phyloP scores from a whole-genome alignment of 164 flowering plant species.

The Liriodendron chinense region DNA sequence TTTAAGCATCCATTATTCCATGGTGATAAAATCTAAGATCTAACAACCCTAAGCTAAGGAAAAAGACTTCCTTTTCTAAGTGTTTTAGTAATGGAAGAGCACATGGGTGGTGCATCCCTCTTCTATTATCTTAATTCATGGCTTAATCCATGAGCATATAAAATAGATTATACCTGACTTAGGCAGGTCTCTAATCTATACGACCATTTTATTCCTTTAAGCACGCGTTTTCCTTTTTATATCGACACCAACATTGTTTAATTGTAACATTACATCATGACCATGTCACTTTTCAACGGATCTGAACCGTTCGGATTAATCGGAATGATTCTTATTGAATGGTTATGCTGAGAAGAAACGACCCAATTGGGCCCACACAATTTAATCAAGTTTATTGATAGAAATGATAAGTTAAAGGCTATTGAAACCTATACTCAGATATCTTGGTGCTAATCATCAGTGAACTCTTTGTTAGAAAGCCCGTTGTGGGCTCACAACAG shows the following conservation, averaged over 20 bases:
- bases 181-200: conserved; percentile 1
- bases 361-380: background rate
- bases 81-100: conserved; percentile 10
- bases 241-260: background rate
- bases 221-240: conserved; percentile 9
- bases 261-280: background rate
- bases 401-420: background rate
- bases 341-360: background rate
- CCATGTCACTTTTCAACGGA: background rate
- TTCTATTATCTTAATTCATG: conserved; percentile 2
- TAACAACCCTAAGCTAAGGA: conserved; percentile 1
- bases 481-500: too few species aligned
- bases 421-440: background rate
- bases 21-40: conserved; percentile 10
- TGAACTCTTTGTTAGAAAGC: too few species aligned
- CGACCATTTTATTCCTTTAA: conserved; percentile 4
- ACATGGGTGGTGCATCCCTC: conserved; percentile 11
- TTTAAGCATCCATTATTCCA: conserved; percentile 9
- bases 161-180: background rate
- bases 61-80: background rate
- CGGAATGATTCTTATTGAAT: background rate
- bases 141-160: conserved; percentile 3
- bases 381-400: background rate
- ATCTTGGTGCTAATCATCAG: too few species aligned
- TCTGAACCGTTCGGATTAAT: background rate